Evolutionary conservation across 306 rosid genomes (phyloP).

Genomic region (Cucumis sativus): Cucumber_9930_V3 NC_026661.2:8228001-8228500

Average conservation of each 20-base stretch:
- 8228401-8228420: slow-evolving; percentile 36
- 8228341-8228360: not conserved
- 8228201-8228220: not conserved
- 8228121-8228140: not conserved
- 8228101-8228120: not conserved
- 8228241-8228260: not conserved
- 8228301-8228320: not conserved
- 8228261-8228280: not conserved
- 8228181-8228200: not conserved
- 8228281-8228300: not conserved
- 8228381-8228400: slow-evolving; percentile 66
- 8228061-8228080: not conserved
- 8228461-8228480: slow-evolving; percentile 40
- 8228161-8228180: not conserved
- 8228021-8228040: too few relatives aligned
- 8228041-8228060: not conserved
- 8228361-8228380: slow-evolving; percentile 31
- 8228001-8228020: too few relatives aligned
- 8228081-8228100: not conserved
- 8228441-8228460: slow-evolving; percentile 71
- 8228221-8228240: not conserved
- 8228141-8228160: not conserved
- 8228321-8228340: not conserved
- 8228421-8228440: slow-evolving; percentile 36
- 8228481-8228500: slow-evolving; percentile 51